Evolutionary conservation across 225 moss, liverwort and hornwort species (phyloP), one percentile per base, ranked within the genome.

Genomic region (Straminergon stramineum): DNA sequence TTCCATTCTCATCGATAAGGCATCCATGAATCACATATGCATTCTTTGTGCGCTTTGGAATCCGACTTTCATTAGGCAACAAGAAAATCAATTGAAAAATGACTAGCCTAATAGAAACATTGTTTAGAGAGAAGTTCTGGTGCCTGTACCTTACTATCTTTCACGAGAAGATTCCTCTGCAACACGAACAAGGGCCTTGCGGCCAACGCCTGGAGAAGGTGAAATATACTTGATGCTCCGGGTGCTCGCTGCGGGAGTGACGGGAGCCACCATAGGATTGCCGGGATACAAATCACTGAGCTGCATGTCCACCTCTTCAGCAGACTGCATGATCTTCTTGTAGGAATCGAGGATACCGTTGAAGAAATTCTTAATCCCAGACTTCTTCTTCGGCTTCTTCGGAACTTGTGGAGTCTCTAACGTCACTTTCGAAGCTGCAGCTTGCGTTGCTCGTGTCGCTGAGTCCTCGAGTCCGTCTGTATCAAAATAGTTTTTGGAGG

Each of bases 221-320:
- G 91, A 91, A 74, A 93, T 90, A 55, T 90, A 86, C 80, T 91
- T 93, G 73, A 91, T 93, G 86, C 88, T 88, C 53, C 93, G 74
- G 43, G 74, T 91, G 60, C 93, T 79, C 17, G 93, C 92, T 5
- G 89, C 93, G 60, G 91, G 93, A 86, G 91, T 93, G 68, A 91
- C 91, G 14, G 88, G 93, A 66, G 91, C 91, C 67, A 93, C 81
- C 86, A 91, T 93, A 32, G 88, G 32, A 63, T 93, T 91, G 14
- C 60, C 90, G 24, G 93, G 91, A 69, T 90, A 92, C 67, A 92
- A 69, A 68, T 92, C 92, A 22, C 87, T 71, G 82, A 92, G 89
- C 82, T 87, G 91, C 76, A 92, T 87, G 85, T 91, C 91, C 45
- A 76, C 87, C 48, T 92, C 91, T 63, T 91, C 91, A 22, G 92